Base-by-base conservation (phyloP, 2,329 filamentous ascomycete genomes). In the Metarhizium rileyi region DNA sequence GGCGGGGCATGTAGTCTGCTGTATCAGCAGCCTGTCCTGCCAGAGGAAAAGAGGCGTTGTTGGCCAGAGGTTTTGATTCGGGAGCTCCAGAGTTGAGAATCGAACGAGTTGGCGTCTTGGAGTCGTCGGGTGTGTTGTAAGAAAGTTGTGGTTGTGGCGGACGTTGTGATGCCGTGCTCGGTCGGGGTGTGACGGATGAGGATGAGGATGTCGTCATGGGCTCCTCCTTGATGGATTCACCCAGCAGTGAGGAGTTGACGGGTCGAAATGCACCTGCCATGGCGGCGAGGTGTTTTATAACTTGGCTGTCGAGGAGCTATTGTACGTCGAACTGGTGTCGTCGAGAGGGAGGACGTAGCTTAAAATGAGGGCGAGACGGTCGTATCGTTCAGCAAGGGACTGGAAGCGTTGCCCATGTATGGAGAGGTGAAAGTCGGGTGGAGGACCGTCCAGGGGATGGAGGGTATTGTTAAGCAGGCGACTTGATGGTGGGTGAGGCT, bases 91-190 rank as follows among this genome's bases (percentile, higher is more conserved):
- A 60, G 47, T 56, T 62, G 51, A 81, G 81, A 25, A 67, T 76
- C 38, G 75, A 70, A 63, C 80, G 76, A 25, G 84, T 87, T 0
- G 85, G 84, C 2, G 84, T 87, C 52, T 76, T 64, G 47, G 66
- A 66, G 53, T 79, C 76, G 52, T 76, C 75, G 55, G 61, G 55
- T 23, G 58, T 44, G 46, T 56, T 25, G 59, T 43, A 57, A 46
- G 40, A 58, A 40, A 43, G 57, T 59, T 52, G 54, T 46, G 36
- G 59, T 59, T 40, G 57, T 58, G 50, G 55, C 44, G 44, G 58
- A 60, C 50, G 56, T 10, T 64, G 66, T 33, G 66, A 63, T 30
- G 67, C 62, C 36, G 66, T 66, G 54, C 57, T 66, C n/a, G 63
- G 59, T 47, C 66, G 65, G 42, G 66, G 62, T 42, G 65, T 66